Evolutionary conservation across 768 basidiomycete species (phyloP), one percentile per base, ranked within the genome.

Genomic region (Fistulinella prunicolor): DNA sequence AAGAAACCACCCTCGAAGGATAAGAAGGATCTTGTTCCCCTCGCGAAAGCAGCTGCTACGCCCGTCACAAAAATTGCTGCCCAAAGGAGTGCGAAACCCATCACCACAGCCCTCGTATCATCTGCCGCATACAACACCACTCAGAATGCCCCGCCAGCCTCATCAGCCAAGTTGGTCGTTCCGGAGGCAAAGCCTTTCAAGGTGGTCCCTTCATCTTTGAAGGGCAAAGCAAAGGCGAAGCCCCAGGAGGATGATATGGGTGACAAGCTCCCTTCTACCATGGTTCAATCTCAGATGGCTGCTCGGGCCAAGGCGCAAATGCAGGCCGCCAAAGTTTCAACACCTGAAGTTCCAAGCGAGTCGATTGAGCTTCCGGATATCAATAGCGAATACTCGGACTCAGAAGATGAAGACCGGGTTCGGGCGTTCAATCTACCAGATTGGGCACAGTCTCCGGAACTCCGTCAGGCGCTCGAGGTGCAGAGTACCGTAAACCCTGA

Each of bases 301-400:
- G 82, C 81, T 35, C 79, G 83, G 22, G 79, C 80, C 20, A 82
- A 83, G 61, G 79, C 84, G 23, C 82, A 86, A 54, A 69, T 86
- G 46, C 76, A 82, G 49, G 83, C 84, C 21, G 76, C 80, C 13
- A 65, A 67, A 36, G 74, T 78, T 45, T 68, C 71, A 30, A 63
- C 69, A 30, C 77, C 81, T 9, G 63, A 70, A 3, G 65, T 85
- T 47, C 69, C 83, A 16, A 88, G 83, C 62, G 88, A 93, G 72
- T 83, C 77, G 62, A 90, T 94, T 57, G 93, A 94, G 59, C 74
- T 99, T 16, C 94, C 95, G 0, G 95, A 98, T 38, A 93, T 96
- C 61, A 87, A 93, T 59, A 93, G 89, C 70, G 95, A 97, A 60
- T 98, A 97, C 68, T 96, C 94, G 6, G 90, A 94, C 67, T 96